Conservation (phyloP, 768 basidiomycete genomes). For the Naganishia vishniacii region DNA sequence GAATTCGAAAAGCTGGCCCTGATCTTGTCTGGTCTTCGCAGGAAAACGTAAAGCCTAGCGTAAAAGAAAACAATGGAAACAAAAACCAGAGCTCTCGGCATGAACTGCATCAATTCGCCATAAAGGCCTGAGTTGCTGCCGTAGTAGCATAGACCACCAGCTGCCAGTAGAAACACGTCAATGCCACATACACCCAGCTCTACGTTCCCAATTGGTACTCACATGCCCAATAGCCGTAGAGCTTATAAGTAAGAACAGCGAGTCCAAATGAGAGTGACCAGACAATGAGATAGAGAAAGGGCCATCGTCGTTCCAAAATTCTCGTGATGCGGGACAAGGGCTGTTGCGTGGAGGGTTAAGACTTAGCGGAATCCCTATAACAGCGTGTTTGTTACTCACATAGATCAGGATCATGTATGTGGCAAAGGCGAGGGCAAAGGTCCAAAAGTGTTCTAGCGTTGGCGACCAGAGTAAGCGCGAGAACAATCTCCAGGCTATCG, state of each 20-base stretch:
- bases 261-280: conserved; percentile 38
- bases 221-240: conserved; percentile 42
- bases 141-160: conserved; percentile 46
- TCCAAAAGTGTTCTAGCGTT: conserved; percentile 47
- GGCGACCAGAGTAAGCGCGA: background rate
- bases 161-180: conserved; percentile 15
- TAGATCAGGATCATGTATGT: conserved; percentile 49
- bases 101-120: conserved; percentile 48
- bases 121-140: conserved; percentile 43
- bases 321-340: conserved; percentile 43
- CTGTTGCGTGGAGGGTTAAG: conserved; percentile 31
- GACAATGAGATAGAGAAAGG: conserved; percentile 37
- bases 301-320: conserved; percentile 43
- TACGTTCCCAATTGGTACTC: conserved; percentile 20
- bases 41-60: conserved; percentile 47
- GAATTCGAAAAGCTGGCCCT: conserved; percentile 37
- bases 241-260: conserved; percentile 35
- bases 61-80: conserved; percentile 43
- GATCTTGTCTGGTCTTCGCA: conserved; percentile 49
- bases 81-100: conserved; percentile 47
- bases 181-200: background rate
- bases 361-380: too few species aligned
- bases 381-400: too few species aligned
- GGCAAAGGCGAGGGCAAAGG: conserved; percentile 42
- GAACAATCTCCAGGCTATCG: background rate